Base-by-base conservation (phyloP, 2,329 filamentous ascomycete species). In the Monosporascus sp. region DNA sequence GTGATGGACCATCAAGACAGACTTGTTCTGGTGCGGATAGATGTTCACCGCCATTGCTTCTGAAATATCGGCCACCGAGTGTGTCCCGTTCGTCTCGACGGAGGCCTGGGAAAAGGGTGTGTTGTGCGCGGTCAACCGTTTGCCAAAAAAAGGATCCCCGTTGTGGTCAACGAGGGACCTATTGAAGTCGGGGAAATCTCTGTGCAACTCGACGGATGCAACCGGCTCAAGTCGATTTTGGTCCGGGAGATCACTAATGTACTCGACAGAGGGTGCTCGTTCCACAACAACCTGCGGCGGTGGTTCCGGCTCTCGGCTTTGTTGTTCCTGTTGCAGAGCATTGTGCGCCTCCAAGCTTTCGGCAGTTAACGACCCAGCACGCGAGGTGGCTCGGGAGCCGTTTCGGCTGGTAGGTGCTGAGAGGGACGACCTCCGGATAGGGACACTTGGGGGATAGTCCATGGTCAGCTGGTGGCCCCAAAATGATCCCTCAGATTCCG, bases 11-110 rank as follows among this genome's bases (percentile, higher is more conserved):
- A 86, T 75, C 42, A 85, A 65, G 11, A 86, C 70, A 5, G 83
- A 86, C 47, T 78, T 83, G 59, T 85, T 86, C 60, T 86, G 82
- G 57, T 86, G 83, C 20, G 80, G 76, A 58, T 79, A 84, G 60
- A 86, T 82, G 55, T 76, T 82, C 51, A 86, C 76, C 39, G 80
- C 81, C 63, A 80, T 70, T 36, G 83, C 83, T 68, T 86, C 82
- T 1, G 82, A 83, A 41, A 86, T 77, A 58, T 84, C 83, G 3
- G 76, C 74, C 45, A 75, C 74, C 3, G 80, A 83, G n/a, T 68
- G 67, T 50, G 83, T 84, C 36, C 74, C 78, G 38, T 73, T 79
- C n/a, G 81, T 83, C 51, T 85, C 83, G 47, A 85, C 74, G 0
- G 83, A 86, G 1, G 74, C 72, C 53, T 81, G 71, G 2, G 83